phyloP scores from a whole-genome alignment of 352 stramenopile genomes.

The Plasmopara halstedii region DNA sequence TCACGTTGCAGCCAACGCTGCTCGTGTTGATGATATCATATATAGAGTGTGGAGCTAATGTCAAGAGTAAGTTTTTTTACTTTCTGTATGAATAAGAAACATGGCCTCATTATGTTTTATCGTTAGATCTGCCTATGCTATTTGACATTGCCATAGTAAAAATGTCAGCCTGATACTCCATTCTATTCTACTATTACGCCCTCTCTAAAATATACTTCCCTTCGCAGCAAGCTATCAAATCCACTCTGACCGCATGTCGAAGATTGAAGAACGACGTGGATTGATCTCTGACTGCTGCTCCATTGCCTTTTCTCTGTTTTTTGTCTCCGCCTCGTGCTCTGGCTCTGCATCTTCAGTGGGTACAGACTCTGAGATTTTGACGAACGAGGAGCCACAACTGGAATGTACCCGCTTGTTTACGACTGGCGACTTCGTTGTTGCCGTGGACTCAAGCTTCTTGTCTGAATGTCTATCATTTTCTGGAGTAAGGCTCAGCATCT shows the following conservation, averaged over 20 bases:
- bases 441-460: slow-evolving; percentile 20
- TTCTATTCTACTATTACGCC: neutral
- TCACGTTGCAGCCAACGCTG: too few relatives aligned
- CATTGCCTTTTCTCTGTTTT: slow-evolving; percentile 12
- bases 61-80: too few relatives aligned
- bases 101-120: too few relatives aligned
- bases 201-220: neutral
- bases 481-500: slow-evolving; percentile 30
- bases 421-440: slow-evolving; percentile 12
- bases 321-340: slow-evolving; percentile 13
- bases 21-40: too few relatives aligned
- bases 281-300: slow-evolving; percentile 22
- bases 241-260: slow-evolving; percentile 37
- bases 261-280: slow-evolving; percentile 29
- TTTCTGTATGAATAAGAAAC: too few relatives aligned
- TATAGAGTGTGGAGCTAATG: too few relatives aligned
- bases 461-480: slow-evolving; percentile 17
- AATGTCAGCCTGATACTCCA: slow-evolving; percentile 2
- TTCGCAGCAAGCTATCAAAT: slow-evolving; percentile 13
- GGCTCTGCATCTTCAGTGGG: slow-evolving; percentile 18
- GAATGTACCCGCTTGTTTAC: slow-evolving; percentile 11
- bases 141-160: too few relatives aligned
- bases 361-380: slow-evolving; percentile 17
- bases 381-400: slow-evolving; percentile 15
- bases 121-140: too few relatives aligned